Conservation (phyloP, 2,329 filamentous ascomycete genomes). For the Chaetomium globosum region DNA sequence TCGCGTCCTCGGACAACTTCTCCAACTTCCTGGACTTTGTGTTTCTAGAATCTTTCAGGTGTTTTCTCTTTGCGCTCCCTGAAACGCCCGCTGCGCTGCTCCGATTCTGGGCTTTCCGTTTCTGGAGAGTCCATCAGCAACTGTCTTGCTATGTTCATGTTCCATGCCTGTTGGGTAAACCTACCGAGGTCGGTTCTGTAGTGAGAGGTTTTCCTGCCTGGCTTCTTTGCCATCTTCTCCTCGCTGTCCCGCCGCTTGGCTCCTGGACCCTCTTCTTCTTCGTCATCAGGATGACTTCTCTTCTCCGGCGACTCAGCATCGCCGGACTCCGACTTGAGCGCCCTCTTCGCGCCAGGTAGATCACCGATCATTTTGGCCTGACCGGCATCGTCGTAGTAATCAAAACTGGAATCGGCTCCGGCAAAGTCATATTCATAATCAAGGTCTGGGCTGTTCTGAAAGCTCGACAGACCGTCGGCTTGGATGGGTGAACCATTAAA, state of each 20-base stretch:
- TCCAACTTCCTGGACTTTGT: conserved; percentile 76
- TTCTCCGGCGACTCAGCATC: conserved; percentile 68
- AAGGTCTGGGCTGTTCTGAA: conserved; percentile 78
- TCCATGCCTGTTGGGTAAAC: conserved; percentile 45
- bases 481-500: conserved; percentile 55
- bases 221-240: conserved; percentile 90
- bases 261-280: conserved; percentile 62
- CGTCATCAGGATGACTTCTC: conserved; percentile 70
- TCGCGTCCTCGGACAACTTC: conserved; percentile 79
- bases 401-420: conserved; percentile 67
- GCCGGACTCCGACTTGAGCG: conserved; percentile 59
- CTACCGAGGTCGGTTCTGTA: conserved; percentile 91
- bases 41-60: conserved; percentile 79
- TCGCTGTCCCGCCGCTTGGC: conserved; percentile 78
- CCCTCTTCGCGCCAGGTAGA: conserved; percentile 56
- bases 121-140: conserved; percentile 56
- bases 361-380: conserved; percentile 75
- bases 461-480: conserved; percentile 52
- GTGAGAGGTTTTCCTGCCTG: conserved; percentile 95
- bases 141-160: not conserved
- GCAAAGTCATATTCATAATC: conserved; percentile 82
- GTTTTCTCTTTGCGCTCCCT: conserved; percentile 93
- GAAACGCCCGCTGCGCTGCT: conserved; percentile 91
- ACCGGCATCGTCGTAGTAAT: conserved; percentile 61
- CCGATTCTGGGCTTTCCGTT: conserved; percentile 96